These are phyloP conservation scores for Urtica urens DNA, from an alignment of 306 rosid genomes.

Conservation along the genomic window DNA sequence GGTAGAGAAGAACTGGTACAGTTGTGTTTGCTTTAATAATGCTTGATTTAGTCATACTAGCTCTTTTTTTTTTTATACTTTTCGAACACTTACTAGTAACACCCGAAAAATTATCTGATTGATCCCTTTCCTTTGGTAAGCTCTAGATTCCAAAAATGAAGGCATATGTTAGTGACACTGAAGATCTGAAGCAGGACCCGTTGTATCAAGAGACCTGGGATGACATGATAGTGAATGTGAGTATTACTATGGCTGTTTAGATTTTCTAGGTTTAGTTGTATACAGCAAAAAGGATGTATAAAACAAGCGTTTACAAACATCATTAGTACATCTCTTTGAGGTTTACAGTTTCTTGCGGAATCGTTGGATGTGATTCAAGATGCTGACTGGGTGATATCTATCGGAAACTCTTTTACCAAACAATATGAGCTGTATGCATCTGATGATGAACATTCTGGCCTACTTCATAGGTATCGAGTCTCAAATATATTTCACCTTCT, in stretches of 20 bases:
- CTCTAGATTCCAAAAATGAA: conserved; percentile 99
- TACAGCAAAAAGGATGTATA: not conserved
- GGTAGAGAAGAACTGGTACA: not conserved
- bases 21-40: too few relatives aligned
- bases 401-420: conserved; percentile 72
- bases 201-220: conserved; percentile 96
- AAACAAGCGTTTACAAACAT: conserved; percentile 1
- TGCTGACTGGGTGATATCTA: conserved; percentile 70
- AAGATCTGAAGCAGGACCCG: conserved; percentile 84
- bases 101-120: too few relatives aligned
- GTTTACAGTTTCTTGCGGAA: conserved; percentile 85
- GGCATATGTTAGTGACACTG: conserved; percentile 94
- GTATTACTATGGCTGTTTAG: conserved; percentile 24
- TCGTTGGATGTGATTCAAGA: conserved; percentile 96
- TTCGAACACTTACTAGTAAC: too few relatives aligned
- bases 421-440: conserved; percentile 86
- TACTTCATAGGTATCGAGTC: conserved; percentile 74
- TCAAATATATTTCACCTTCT: conserved; percentile 10
- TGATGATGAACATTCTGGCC: conserved; percentile 85
- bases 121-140: conserved; percentile 72
- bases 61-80: too few relatives aligned
- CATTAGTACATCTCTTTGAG: conserved; percentile 20
- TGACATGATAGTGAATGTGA: conserved; percentile 85
- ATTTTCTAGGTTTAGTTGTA: not conserved
- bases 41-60: too few relatives aligned